Base-by-base conservation (phyloP, 352 stramenopile species). In the Phytophthora brassicae region DNA sequence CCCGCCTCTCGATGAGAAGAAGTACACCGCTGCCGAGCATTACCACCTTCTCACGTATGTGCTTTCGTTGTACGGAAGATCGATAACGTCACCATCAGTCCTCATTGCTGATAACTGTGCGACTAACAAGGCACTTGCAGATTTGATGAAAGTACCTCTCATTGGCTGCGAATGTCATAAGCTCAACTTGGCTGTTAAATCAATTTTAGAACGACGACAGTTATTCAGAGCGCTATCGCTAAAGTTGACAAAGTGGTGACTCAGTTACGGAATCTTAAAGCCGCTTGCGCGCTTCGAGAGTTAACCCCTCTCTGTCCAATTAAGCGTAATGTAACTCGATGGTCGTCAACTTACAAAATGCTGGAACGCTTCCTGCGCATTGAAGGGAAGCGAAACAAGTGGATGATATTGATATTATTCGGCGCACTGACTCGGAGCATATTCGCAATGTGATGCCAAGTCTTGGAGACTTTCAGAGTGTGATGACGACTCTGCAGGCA, bases 91-190 rank as follows among this genome's bases (percentile, higher is more conserved):
- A 31, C 33, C 48, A 8, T 33, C 48, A 14, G 48, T 38, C 3
- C 12, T 46, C 33, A 56, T 56, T 17, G 48, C 22, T 4, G 33
- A 56, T 14, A 56, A 56, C 23, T 56, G 48, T 24, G 2, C 48
- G 22, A 56, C 35, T 0, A 56, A 46, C 48, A 56, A 46, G 14
- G 35, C 33, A 4, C 36, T 56, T 13, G 48, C 48, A 26, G 48
- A 56, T 19, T 23, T 45, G 9, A 46, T 56, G 33, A 16, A 23
- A 3, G 23, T 56, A 2, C 48, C 48, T 20, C 48, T 56, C 20
- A 36, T 47, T 12, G 31, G 31, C 7, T 38, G 31, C 31, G 31
- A 12, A 3, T 38, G 4, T 38, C 31, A 38, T 12, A 38, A 38
- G 31, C 31, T 38, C 4, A 38, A 38, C 31, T 12, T 38, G 6